Evolutionary conservation across 257 asterid species (phyloP).

Genomic region (Gentiana macrophylla): DNA sequence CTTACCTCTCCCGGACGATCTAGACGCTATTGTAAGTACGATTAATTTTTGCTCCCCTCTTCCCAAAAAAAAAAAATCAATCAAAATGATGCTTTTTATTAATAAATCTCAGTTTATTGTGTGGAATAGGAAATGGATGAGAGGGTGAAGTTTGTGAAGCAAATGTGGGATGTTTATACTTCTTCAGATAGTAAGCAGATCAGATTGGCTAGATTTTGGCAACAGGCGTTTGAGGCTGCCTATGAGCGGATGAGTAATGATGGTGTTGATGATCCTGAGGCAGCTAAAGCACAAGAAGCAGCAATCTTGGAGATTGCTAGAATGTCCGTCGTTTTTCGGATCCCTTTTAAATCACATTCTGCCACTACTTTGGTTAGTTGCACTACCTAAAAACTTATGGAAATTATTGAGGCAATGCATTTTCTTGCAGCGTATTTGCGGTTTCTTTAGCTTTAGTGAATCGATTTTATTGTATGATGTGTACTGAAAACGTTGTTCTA

Average conservation of each 20-base stretch:
- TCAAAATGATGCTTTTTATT: neutral
- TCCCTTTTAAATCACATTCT: too few relatives aligned
- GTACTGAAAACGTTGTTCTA: too few relatives aligned
- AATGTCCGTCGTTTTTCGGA: slow-evolving; percentile 36
- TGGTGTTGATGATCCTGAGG: slow-evolving; percentile 19
- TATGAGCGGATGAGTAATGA: slow-evolving; percentile 79
- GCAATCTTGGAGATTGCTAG: slow-evolving; percentile 80
- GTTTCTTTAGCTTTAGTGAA: too few relatives aligned
- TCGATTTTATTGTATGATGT: too few relatives aligned
- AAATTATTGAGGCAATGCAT: too few relatives aligned
- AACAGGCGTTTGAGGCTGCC: slow-evolving; percentile 85
- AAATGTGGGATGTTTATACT: slow-evolving; percentile 91
- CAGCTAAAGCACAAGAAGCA: slow-evolving; percentile 43
- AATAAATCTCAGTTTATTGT: neutral
- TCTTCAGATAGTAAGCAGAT: slow-evolving; percentile 47
- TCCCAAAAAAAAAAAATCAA: too few relatives aligned
- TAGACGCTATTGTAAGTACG: slow-evolving; percentile 50
- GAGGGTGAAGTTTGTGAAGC: slow-evolving; percentile 86
- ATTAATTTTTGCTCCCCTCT: too few relatives aligned
- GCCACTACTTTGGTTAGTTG: too few relatives aligned
- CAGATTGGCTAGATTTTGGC: slow-evolving; percentile 70
- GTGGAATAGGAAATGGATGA: slow-evolving; percentile 76
- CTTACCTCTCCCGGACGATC: slow-evolving; percentile 34
- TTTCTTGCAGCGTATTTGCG: too few relatives aligned
- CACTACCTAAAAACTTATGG: too few relatives aligned